phyloP scores from a whole-genome alignment of 1,139 yeast genomes.

The Yamadazyma diospyri region DNA sequence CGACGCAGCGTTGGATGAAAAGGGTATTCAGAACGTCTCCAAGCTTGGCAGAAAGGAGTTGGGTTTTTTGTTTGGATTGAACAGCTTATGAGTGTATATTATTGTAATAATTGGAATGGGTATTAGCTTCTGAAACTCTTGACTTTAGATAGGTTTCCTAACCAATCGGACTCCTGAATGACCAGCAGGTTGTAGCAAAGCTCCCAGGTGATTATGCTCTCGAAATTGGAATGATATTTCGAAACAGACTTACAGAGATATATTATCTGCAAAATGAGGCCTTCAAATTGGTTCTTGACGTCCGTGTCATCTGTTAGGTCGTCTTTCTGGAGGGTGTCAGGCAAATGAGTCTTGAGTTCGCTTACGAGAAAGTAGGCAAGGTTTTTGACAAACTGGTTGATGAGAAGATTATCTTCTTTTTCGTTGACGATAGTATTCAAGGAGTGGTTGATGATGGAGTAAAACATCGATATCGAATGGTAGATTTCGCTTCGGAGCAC shows the following conservation, averaged over 20 bases:
- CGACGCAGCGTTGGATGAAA: conserved; percentile 73
- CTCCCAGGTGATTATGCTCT: conserved; percentile 39
- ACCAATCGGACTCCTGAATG: conserved; percentile 35
- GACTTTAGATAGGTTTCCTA: conserved; percentile 32
- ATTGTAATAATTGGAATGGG: background rate
- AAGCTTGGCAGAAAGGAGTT: conserved; percentile 68
- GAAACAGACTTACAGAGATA: conserved; percentile 76
- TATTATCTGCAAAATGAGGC: conserved; percentile 66
- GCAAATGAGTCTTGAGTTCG: conserved; percentile 28
- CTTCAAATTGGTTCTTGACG: conserved; percentile 48
- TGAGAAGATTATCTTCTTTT: conserved; percentile 25
- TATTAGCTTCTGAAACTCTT: conserved; percentile 24
- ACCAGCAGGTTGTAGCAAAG: conserved; percentile 24
- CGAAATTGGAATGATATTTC: conserved; percentile 68
- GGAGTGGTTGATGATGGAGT: conserved; percentile 51
- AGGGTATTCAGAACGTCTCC: conserved; percentile 61
- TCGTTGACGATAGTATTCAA: conserved; percentile 13
- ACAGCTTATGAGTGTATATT: conserved; percentile 2
- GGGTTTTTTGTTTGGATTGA: conserved; percentile 67
- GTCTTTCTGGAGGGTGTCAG: conserved; percentile 16
- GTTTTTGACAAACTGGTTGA: conserved; percentile 33
- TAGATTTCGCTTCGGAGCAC: conserved; percentile 79
- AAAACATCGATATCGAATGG: conserved; percentile 64
- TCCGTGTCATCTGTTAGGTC: conserved; percentile 20
- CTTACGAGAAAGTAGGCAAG: conserved; percentile 26